phyloP scores from a whole-genome alignment of 2,329 filamentous ascomycete species.

The Apiospora phragmitis region DNA sequence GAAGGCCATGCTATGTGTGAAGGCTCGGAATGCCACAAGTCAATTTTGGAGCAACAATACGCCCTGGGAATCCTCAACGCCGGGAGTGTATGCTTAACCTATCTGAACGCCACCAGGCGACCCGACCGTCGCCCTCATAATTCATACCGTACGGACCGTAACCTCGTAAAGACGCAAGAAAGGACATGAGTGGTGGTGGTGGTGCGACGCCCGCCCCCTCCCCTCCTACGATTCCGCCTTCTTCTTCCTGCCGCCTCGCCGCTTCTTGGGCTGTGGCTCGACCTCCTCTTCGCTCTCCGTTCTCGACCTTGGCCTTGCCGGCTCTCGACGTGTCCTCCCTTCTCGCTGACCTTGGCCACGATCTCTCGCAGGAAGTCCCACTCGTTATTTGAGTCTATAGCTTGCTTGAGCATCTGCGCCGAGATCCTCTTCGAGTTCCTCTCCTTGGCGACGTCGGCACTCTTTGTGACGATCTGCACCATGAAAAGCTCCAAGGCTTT shows the following conservation, averaged over 20 bases:
- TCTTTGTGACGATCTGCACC: constrained; percentile 88
- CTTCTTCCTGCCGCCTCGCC: constrained; percentile 51
- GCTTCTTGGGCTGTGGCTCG: constrained; percentile 46
- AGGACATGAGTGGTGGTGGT: background rate
- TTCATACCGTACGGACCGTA: constrained; percentile 11
- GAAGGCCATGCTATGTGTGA: background rate
- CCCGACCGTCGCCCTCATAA: constrained; percentile 7
- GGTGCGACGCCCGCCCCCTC: background rate
- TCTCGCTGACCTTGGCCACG: constrained; percentile 71
- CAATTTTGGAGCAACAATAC: background rate
- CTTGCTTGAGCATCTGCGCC: constrained; percentile 87
- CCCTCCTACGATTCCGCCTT: constrained; percentile 33
- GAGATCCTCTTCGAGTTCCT: constrained; percentile 89
- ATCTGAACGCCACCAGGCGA: constrained; percentile 10
- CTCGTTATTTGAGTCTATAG: constrained; percentile 83
- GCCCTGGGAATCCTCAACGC: constrained; percentile 11
- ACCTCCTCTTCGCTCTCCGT: constrained; percentile 54
- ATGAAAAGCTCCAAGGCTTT: constrained; percentile 98
- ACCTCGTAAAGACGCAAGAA: constrained; percentile 11
- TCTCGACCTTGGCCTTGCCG: constrained; percentile 46
- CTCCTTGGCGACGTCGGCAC: constrained; percentile 78
- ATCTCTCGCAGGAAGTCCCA: constrained; percentile 95
- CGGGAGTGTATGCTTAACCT: constrained; percentile 6
- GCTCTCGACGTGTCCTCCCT: constrained; percentile 50
- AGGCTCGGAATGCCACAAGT: constrained; percentile 2